Conservation (phyloP, 2,329 filamentous ascomycete species). For the Blastomyces percursus region DNA sequence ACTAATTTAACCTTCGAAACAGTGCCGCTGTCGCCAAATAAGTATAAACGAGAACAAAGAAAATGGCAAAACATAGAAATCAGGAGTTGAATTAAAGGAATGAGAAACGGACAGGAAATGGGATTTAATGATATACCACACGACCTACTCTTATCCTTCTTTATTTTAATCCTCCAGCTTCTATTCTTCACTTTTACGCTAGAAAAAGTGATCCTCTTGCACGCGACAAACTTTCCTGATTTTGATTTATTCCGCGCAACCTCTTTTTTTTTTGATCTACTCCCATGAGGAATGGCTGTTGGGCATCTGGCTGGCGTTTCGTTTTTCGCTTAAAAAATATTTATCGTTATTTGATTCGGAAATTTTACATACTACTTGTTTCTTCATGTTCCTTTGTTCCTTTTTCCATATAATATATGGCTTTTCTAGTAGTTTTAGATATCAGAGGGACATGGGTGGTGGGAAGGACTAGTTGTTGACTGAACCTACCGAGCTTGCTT, state of each 20-base stretch:
- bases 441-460: not conserved
- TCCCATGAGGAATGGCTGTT: slow-evolving; percentile 7
- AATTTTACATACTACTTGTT: slow-evolving; percentile 3
- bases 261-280: slow-evolving; percentile 4
- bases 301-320: slow-evolving; percentile 10
- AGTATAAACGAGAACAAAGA: slow-evolving; percentile 9
- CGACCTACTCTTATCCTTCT: slow-evolving; percentile 4
- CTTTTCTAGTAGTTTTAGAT: not conserved
- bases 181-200: not conserved
- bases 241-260: not conserved
- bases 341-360: slow-evolving; percentile 9
- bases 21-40: slow-evolving; percentile 43
- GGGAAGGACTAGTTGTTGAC: not conserved
- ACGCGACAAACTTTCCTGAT: not conserved
- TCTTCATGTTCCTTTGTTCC: not conserved
- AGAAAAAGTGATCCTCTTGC: not conserved
- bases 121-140: slow-evolving; percentile 8
- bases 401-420: not conserved
- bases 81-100: slow-evolving; percentile 7
- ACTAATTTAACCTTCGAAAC: slow-evolving; percentile 8
- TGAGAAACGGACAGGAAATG: slow-evolving; percentile 11
- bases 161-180: slow-evolving; percentile 1
- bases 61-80: slow-evolving; percentile 9
- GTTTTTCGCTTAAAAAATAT: slow-evolving; percentile 3
- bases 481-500: not conserved